These are phyloP conservation scores for Carex littledalei DNA, from an alignment of 176 grass and related monocot species.

Conservation along the genomic window DNA sequence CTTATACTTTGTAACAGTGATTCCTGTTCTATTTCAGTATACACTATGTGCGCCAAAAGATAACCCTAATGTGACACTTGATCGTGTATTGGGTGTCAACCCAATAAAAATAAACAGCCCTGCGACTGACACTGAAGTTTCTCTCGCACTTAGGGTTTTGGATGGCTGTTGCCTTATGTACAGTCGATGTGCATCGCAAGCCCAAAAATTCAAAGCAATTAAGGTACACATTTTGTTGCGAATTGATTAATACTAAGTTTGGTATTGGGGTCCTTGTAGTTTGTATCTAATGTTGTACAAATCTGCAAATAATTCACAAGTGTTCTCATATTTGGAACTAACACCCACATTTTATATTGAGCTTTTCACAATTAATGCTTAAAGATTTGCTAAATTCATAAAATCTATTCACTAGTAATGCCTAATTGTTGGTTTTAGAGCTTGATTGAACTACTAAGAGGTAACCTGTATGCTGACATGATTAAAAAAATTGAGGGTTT, in stretches of 20 bases:
- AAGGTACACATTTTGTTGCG: conserved; percentile 44
- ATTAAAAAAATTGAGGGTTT: background rate
- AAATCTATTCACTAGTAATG: background rate
- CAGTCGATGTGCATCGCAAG: conserved; percentile 68
- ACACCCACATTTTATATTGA: background rate
- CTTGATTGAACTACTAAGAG: background rate
- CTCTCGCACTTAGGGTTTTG: conserved; percentile 90
- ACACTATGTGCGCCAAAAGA: conserved; percentile 67
- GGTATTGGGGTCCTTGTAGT: background rate
- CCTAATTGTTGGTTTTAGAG: background rate
- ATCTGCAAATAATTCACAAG: background rate
- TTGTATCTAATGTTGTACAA: background rate
- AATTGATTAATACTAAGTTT: background rate
- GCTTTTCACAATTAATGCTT: background rate
- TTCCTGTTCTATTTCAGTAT: conserved; percentile 97
- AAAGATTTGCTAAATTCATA: background rate
- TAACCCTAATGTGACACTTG: conserved; percentile 51
- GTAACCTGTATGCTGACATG: background rate
- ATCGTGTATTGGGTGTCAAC: conserved; percentile 71
- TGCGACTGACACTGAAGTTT: conserved; percentile 79
- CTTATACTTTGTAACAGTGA: conserved; percentile 81
- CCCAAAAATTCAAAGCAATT: conserved; percentile 86
- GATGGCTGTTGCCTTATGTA: conserved; percentile 97
- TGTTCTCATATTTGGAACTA: background rate
- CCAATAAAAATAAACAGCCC: conserved; percentile 79